Conservation (phyloP, 176 grass and related monocot genomes). For the Carex littledalei region DNA sequence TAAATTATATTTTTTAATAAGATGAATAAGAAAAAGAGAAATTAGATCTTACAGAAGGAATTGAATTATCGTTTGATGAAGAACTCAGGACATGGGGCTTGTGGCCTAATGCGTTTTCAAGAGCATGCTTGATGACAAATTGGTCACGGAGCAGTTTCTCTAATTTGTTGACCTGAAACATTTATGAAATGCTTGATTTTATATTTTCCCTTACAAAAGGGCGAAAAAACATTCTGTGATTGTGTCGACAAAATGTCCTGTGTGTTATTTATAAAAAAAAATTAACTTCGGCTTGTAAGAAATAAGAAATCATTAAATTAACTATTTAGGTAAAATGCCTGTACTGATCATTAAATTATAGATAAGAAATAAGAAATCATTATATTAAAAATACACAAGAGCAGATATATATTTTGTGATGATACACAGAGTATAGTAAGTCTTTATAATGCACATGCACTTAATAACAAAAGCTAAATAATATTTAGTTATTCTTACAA, state of each 20-base stretch:
- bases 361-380: not conserved
- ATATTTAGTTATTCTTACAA: not conserved
- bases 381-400: not conserved
- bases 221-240: not conserved
- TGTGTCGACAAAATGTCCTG: not conserved
- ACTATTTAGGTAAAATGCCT: not conserved
- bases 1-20: not conserved
- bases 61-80: conserved; percentile 35
- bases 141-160: conserved; percentile 77
- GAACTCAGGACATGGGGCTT: conserved; percentile 31
- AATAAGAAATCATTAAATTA: too few relatives aligned
- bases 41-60: conserved; percentile 56
- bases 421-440: not conserved
- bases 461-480: not conserved
- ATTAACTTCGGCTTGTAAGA: too few relatives aligned
- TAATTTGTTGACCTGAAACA: conserved; percentile 69
- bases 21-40: not conserved
- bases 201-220: conserved; percentile 2
- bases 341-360: not conserved
- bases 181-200: not conserved
- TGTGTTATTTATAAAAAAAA: not conserved
- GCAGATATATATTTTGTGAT: not conserved
- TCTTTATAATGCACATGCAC: not conserved
- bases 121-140: conserved; percentile 46
- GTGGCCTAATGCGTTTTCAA: conserved; percentile 72